Evolutionary conservation across 2,329 filamentous ascomycete species (phyloP).

Genomic region (Alternaria viburni): DNA sequence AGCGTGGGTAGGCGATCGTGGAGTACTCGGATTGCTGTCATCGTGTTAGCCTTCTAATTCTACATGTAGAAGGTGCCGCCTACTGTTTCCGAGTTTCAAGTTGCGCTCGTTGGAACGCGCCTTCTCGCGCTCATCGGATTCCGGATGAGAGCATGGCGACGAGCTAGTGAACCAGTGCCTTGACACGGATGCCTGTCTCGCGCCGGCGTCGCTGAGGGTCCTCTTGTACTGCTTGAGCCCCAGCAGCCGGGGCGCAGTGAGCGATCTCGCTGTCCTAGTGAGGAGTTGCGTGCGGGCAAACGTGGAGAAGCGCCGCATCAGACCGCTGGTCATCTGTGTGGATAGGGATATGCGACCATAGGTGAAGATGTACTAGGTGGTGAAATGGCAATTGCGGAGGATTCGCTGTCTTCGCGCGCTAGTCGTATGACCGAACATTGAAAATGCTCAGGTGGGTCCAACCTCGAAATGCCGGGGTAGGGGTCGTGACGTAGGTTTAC

Average conservation of each 20-base stretch:
- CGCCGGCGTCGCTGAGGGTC: conserved; percentile 40
- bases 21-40: conserved; percentile 63
- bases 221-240: conserved; percentile 43
- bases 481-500: conserved; percentile 27
- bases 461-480: conserved; percentile 10
- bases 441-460: conserved; percentile 14
- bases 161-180: conserved; percentile 55
- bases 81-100: conserved; percentile 68
- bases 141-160: conserved; percentile 32
- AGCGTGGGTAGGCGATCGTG: conserved; percentile 68
- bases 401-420: conserved; percentile 10
- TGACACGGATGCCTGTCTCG: conserved; percentile 41
- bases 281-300: conserved; percentile 46
- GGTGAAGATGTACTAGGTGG: conserved; percentile 9
- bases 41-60: conserved; percentile 5
- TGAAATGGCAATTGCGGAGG: conserved; percentile 6
- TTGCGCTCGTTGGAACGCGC: conserved; percentile 65
- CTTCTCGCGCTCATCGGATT: conserved; percentile 47
- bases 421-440: conserved; percentile 7
- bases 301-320: conserved; percentile 56
- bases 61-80: conserved; percentile 12
- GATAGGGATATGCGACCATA: conserved; percentile 41
- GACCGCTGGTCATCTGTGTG: conserved; percentile 51
- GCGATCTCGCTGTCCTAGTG: conserved; percentile 23
- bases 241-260: conserved; percentile 36